These are phyloP conservation scores for Zalaria sp. DNA, from an alignment of 2,329 filamentous ascomycete species.

Conservation along the genomic window DNA sequence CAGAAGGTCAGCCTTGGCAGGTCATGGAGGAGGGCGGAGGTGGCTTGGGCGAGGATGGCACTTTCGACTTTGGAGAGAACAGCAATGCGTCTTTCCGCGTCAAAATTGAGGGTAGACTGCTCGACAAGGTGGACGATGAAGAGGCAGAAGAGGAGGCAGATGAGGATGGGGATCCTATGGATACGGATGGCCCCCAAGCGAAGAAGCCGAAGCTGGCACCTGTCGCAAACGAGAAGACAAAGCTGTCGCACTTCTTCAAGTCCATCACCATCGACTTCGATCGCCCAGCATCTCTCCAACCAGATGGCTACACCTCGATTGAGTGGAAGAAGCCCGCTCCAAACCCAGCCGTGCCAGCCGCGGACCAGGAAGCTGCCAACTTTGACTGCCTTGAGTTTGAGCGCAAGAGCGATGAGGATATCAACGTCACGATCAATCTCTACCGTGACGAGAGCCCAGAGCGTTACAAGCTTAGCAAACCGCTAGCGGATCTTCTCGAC, in stretches of 20 bases:
- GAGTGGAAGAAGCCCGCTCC: conserved; percentile 74
- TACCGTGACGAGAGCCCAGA: conserved; percentile 75
- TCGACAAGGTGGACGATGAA: conserved; percentile 44
- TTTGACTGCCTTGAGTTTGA: conserved; percentile 90
- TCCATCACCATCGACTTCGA: conserved; percentile 53
- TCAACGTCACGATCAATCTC: conserved; percentile 81
- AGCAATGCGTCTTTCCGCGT: conserved; percentile 72
- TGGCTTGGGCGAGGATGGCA: conserved; percentile 50
- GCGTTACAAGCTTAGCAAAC: conserved; percentile 64
- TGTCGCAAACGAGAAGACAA: conserved; percentile 15
- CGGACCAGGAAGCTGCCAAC: conserved; percentile 47
- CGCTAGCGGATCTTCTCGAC: conserved; percentile 72
- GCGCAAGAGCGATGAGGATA: conserved; percentile 80
- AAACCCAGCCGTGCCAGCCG: conserved; percentile 21
- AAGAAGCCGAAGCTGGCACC: conserved; percentile 21
- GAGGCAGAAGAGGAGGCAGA: conserved; percentile 30
- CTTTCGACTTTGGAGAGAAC: conserved; percentile 67
- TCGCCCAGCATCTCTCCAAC: conserved; percentile 48
- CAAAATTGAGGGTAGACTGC: conserved; percentile 76
- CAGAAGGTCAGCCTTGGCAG: conserved; percentile 91
- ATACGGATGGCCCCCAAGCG: conserved; percentile 37
- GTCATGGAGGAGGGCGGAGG: conserved; percentile 29
- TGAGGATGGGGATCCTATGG: conserved; percentile 40
- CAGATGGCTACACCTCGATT: conserved; percentile 46
- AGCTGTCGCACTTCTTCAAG: conserved; percentile 69